Percentiles rank a stretch among this genome's conserved stretches.
These are phyloP conservation scores for Tinospora cordifolia DNA, from an alignment of 164 flowering plant species.

Conservation along the genomic window DNA sequence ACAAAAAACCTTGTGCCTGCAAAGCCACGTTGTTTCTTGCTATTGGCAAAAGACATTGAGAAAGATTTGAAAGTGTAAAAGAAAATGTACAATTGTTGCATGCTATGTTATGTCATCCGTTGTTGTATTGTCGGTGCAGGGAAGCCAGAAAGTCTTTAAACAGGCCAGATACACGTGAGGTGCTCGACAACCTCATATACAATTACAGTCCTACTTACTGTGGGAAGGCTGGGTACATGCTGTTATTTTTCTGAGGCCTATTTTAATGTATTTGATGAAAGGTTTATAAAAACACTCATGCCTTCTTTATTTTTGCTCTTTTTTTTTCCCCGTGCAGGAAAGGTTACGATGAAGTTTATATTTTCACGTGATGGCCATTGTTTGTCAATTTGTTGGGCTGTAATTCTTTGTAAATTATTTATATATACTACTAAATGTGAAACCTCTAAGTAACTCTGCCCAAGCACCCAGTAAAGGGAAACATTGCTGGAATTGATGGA, in stretches of 20 bases:
- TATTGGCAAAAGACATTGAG: not conserved
- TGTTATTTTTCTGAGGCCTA: not conserved
- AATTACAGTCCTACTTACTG: conserved; percentile 86
- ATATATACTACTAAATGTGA: too few species aligned
- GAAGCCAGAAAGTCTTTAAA: conserved; percentile 84
- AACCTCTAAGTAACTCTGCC: too few species aligned
- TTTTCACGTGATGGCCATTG: conserved; percentile 24
- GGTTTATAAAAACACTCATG: not conserved
- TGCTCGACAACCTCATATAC: conserved; percentile 80
- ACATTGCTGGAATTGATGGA: too few species aligned
- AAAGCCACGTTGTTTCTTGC: too few species aligned
- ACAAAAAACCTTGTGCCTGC: too few species aligned
- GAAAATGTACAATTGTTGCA: too few species aligned
- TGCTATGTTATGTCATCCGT: not conserved
- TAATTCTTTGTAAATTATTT: too few species aligned
- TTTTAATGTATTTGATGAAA: not conserved
- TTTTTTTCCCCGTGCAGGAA: conserved; percentile 54
- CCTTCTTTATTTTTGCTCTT: not conserved
- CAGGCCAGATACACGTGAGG: conserved; percentile 53
- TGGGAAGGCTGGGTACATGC: conserved; percentile 82
- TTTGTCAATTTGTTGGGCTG: not conserved
- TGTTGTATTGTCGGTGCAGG: conserved; percentile 57
- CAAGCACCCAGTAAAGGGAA: too few species aligned
- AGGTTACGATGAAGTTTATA: conserved; percentile 82
- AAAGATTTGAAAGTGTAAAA: not conserved